Base-by-base conservation (phyloP, 768 basidiomycete species). In the Mycena epipterygia region DNA sequence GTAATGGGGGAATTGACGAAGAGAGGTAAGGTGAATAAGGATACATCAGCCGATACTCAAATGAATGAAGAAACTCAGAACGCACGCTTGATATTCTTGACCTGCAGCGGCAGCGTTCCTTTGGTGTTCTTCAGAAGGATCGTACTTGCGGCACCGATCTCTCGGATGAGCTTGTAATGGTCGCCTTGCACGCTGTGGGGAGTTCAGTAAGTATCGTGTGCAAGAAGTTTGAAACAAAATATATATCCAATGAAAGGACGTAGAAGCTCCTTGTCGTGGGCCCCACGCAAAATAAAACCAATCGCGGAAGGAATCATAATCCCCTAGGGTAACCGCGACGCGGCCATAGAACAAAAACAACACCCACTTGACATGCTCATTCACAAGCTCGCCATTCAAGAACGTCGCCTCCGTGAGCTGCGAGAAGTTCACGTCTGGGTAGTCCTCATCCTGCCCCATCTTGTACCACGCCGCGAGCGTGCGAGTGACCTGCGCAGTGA, bases 121-220 rank as follows among this genome's bases (percentile, higher is more conserved):
- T 84, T 82, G 9, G 73, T 77, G 75, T 92, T 92, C 78, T 92
- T 93, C 49, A 93, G 80, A 30, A 92, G 81, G 23, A 92, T 87
- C 0, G 88, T 90, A 5, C 88, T 89, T 0, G 90, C 88, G 5
- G 88, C 88, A 42, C 87, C 91, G 57, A 92, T 89, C 37, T 84
- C 78, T 8, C 89, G 85, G 51, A 92, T 89, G 33, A 91, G 65
- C 79, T 81, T 91, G 67, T 44, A 67, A 51, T 67, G 70, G 53
- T 71, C 65, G 19, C 17, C 64, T 44, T 71, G 70, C 2, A 71
- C 70, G 59, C 70, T 71, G 41, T 35, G 27, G 51, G 29, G 29
- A 21, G n/a, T n/a, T n/a, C 37, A 17, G 32, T 7, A 27, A 35
- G 21, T 25, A n/a, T 29, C 48, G 55, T n/a, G n/a, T n/a, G n/a